Base-by-base conservation (phyloP, 2,329 filamentous ascomycete species). In the Scedosporium apiospermum region DNA sequence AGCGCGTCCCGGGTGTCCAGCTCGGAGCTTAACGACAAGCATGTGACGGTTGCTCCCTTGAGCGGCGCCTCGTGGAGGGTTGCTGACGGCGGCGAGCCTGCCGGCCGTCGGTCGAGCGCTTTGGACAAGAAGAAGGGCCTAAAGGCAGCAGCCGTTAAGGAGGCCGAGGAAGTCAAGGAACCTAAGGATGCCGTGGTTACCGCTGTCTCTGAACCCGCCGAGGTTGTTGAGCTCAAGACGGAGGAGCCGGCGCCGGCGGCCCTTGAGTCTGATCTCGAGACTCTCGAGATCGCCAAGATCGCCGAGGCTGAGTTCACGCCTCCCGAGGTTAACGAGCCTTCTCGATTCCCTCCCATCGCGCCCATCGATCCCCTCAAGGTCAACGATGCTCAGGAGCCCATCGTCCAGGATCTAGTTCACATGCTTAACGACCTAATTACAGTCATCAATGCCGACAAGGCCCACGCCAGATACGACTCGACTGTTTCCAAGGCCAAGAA, bases 361-460 rank as follows among this genome's bases (percentile, higher is more conserved):
- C 85, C 86, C 16, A 91, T 98, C 68, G 90, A 96, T 71, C 86
- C 92, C 65, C 78, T 97, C 64, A 83, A 83, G 60, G 83, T 96
- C 26, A 82, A 85, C 62, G 84, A 91, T 69, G 91, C 89, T 61
- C 85, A 87, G 64, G 93, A 98, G 72, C 90, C 91, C 30, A 83
- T 96, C 42, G 90, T 98, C 23, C 92, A 97, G 75, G 91, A 98
- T 70, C 81, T 99, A 5, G 91, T 96, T 64, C 93, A 91, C 78
- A 93, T 96, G 77, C 83, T 99, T 69, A 99, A 99, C 77, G 91
- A 96, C 74, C 88, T 99, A 69, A 96, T 99, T 71, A 87, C 90
- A 7, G 91, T 96, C 57, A 88, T 97, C 73, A 96, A 97, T 74
- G 89, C 90, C 63, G 93, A 96, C 73, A 85, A 88, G 65, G 85